Base-by-base conservation (phyloP, 805 yeast genomes). In the Kodamaea kaohsiungensis region DNA sequence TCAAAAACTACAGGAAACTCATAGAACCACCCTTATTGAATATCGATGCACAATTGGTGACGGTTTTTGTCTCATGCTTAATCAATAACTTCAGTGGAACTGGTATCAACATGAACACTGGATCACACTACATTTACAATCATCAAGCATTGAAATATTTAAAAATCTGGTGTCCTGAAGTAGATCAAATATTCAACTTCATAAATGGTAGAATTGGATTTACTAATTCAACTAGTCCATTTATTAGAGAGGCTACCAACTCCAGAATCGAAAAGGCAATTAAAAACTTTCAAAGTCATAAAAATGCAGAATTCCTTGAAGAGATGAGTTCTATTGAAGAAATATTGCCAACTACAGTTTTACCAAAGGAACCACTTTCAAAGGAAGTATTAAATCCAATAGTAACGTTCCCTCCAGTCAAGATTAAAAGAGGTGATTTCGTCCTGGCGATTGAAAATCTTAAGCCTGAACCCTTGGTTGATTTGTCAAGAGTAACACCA, bases 91-190 rank as follows among this genome's bases (percentile, higher is more conserved):
- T 53, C 22, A 59, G 64, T 10, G 74, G 73, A 2, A 71, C 76
- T 1, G 70, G 72, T 1, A 17, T 48, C 25, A 54, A 57, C 45
- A 35, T 57, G 7, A 51, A 52, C 12, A 49, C 52, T 46, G 72
- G 73, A 2, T 64, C 71, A 2, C 75, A 73, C 52, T 71, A 69
- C 53, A 55, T 52, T 27, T 73, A 71, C 54, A 57, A 66, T 37
- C 62, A 66, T 52, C 64, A 60, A 25, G 78, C 70, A 1, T 61
- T 76, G 46, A 50, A 59, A 22, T 71, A 70, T 46, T 59, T 75
- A 46, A 59, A 58, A 19, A 58, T 61, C 7, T 73, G 77, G 76
- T 62, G 68, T 53, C 73, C 76, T 6, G 76, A 73, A 49, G 57
- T 72, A n/a, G 59, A 59, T 3, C 22, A 49, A 4, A 43, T 69